Evolutionary conservation across 1,284 basidiomycete genomes (phyloP).

Genomic region (Puccinia sorghi): DNA sequence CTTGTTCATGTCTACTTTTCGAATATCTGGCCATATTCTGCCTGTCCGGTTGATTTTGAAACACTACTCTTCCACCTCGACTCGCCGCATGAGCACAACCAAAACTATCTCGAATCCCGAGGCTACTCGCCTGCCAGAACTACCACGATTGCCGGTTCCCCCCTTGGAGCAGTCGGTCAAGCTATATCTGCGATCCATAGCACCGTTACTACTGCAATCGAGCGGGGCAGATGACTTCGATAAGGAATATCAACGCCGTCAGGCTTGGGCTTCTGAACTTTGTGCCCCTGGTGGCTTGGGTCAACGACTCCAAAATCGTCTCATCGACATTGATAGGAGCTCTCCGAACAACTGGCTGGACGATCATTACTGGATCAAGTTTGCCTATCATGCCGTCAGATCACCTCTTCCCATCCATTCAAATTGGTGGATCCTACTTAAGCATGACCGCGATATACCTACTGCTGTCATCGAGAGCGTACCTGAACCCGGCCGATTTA

Average conservation of each 20-base stretch:
- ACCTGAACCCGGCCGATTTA: slow-evolving; percentile 61
- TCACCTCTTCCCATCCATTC: slow-evolving; percentile 85
- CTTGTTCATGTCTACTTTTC: not conserved
- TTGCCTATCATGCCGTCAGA: slow-evolving; percentile 87
- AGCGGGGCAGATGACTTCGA: slow-evolving; percentile 64
- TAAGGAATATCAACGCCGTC: slow-evolving; percentile 66
- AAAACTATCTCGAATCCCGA: not conserved
- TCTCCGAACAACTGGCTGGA: slow-evolving; percentile 94
- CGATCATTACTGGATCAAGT: slow-evolving; percentile 88
- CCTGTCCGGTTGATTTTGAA: not conserved
- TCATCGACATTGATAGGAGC: slow-evolving; percentile 78
- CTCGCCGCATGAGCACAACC: slow-evolving; percentile 14
- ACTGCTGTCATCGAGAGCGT: slow-evolving; percentile 47
- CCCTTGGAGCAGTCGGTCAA: slow-evolving; percentile 74
- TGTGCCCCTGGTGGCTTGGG: slow-evolving; percentile 68
- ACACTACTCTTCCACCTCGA: not conserved
- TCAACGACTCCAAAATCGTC: slow-evolving; percentile 71
- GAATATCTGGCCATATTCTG: not conserved
- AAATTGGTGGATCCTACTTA: slow-evolving; percentile 95
- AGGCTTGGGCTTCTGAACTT: slow-evolving; percentile 72
- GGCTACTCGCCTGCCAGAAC: slow-evolving; percentile 19
- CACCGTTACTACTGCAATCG: slow-evolving; percentile 76
- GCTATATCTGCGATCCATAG: slow-evolving; percentile 75
- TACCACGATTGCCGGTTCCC: slow-evolving; percentile 81
- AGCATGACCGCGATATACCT: slow-evolving; percentile 62